Evolutionary conservation across 192 early-diverging fungal genomes (phyloP).

Genomic region (Backusella tarrabulga): DNA sequence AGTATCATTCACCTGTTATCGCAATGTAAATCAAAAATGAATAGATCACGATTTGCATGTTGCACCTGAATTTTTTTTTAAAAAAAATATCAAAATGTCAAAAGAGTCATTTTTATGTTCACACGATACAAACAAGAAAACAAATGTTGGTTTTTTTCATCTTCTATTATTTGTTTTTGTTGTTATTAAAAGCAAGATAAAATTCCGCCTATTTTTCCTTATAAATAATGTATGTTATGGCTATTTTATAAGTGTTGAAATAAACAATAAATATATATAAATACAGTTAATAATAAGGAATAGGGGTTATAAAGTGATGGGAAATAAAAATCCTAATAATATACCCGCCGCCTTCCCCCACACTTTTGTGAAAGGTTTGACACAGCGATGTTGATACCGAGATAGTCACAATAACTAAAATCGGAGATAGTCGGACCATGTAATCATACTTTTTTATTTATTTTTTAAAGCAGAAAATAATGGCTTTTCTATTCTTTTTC

Average conservation of each 20-base stretch:
- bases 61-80: background rate
- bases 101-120: background rate
- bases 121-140: background rate
- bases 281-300: background rate
- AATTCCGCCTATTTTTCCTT: background rate
- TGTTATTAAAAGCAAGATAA: background rate
- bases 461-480: background rate
- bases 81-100: background rate
- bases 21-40: background rate
- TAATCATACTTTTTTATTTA: background rate
- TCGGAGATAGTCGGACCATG: conserved; percentile 4
- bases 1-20: background rate
- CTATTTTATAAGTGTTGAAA: background rate
- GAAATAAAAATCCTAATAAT: background rate
- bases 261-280: background rate
- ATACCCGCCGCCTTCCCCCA: background rate
- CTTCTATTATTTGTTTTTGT: background rate
- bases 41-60: background rate
- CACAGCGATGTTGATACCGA: background rate
- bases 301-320: background rate
- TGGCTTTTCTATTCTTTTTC: background rate
- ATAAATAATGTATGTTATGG: background rate
- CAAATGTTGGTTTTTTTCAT: background rate
- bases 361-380: conserved; percentile 1
- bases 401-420: background rate